These are phyloP conservation scores for Zymoseptoria crescenta DNA, from an alignment of 2,329 filamentous ascomycete species.

Conservation along the genomic window DNA sequence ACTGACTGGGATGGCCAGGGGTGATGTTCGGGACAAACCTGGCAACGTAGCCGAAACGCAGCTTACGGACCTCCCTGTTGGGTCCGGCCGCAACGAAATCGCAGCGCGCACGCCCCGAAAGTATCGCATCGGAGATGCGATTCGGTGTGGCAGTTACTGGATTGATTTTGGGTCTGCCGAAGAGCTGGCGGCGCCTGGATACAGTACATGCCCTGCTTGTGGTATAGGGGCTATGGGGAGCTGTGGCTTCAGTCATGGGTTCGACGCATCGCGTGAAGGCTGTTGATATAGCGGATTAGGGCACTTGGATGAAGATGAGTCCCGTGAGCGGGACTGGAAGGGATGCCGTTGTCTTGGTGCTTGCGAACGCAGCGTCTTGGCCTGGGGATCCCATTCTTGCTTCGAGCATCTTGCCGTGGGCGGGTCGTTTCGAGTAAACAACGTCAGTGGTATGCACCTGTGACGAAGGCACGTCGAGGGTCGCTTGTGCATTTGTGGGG, in stretches of 20 bases:
- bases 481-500: too few relatives aligned
- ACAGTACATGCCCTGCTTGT: not conserved
- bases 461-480: too few relatives aligned
- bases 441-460: too few relatives aligned
- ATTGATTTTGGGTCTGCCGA: not conserved
- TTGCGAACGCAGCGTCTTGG: not conserved
- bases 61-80: not conserved
- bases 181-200: not conserved
- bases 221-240: not conserved
- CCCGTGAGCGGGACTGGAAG: not conserved
- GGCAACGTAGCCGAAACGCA: not conserved
- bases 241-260: not conserved
- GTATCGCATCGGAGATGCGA: not conserved
- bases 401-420: not conserved
- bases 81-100: not conserved
- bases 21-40: not conserved
- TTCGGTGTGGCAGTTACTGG: not conserved
- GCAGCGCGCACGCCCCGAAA: not conserved
- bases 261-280: not conserved
- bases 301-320: not conserved
- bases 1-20: not conserved
- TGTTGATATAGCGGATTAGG: not conserved
- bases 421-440: not conserved
- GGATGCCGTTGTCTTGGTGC: not conserved
- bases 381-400: not conserved